Base-by-base conservation (phyloP, 208 protist genomes). In the Crithidia brevicula region DNA sequence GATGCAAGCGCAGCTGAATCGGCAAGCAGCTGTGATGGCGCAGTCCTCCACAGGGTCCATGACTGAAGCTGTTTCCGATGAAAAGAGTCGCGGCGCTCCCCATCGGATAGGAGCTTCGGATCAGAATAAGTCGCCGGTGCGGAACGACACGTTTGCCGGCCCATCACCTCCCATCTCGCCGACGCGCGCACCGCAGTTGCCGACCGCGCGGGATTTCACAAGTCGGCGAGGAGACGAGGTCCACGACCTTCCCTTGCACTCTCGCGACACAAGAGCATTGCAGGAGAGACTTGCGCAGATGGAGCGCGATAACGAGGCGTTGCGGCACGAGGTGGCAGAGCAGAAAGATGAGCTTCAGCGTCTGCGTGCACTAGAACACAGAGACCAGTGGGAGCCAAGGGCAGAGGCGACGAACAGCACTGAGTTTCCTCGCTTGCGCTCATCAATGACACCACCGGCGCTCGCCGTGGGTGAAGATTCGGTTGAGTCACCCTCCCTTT, bases 221-320 rank as follows among this genome's bases (percentile, higher is more conserved):
- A 22, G 31, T 22, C 58, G 0, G 20, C 7, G 8, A 3, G 27
- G 4, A 8, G 18, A 30, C 16, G 7, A 64, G 16, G 42, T 43
- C 2, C 59, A 79, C 34, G 57, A 69, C 8, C 63, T 75, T 15
- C 67, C 57, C 6, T 49, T 74, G 0, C 65, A 80, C 33, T 13
- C 43, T 0, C 51, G 31, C 10, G 53, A 58, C 13, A 50, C 23
- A 18, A 34, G 23, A 2, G 57, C 58, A 3, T 18, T 59, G 59
- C 31, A 56, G 16, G 64, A 62, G 9, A 33, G 23, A 4, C n/a
- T 45, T 7, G 50, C 25, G 28, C 33, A 40, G 34, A 20, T 16
- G 51, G 54, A 61, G 25, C 42, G 25, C 1, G 50, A 53, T n/a
- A 49, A 49, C 46, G 45, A 36, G 25, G 40, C 28, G n/a, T n/a